Evolutionary conservation across 116 monocot genomes (phyloP).

Genomic region (Zostera marina): DNA sequence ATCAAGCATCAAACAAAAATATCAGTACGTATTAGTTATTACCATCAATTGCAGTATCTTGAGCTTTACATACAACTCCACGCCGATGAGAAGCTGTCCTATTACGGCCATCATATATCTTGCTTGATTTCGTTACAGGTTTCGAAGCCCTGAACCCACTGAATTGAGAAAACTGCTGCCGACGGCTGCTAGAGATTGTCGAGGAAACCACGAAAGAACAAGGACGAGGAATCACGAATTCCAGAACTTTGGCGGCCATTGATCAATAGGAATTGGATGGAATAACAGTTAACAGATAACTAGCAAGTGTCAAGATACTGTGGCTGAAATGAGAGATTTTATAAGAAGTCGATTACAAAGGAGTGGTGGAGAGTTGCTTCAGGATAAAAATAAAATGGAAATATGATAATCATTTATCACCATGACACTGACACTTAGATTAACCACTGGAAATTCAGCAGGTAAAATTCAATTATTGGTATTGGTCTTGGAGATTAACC

Average conservation of each 20-base stretch:
- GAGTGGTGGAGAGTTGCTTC: too few relatives aligned
- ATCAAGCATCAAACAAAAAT: too few relatives aligned
- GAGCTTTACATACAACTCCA: constrained; percentile 22
- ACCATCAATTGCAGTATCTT: constrained; percentile 20
- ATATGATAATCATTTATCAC: too few relatives aligned
- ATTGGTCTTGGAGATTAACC: constrained; percentile 24
- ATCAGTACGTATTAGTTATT: background rate
- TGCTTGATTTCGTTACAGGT: constrained; percentile 2
- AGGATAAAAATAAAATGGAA: too few relatives aligned
- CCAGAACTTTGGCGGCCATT: constrained; percentile 20
- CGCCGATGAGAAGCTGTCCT: constrained; percentile 7
- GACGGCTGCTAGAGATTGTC: background rate
- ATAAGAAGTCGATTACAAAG: too few relatives aligned
- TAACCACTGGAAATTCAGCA: too few relatives aligned
- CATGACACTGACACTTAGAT: too few relatives aligned
- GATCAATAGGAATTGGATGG: background rate
- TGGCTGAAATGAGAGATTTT: too few relatives aligned
- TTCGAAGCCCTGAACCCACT: constrained; percentile 14
- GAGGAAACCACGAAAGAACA: constrained; percentile 1
- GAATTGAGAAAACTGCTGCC: background rate
- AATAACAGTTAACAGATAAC: too few relatives aligned
- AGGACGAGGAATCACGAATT: constrained; percentile 8
- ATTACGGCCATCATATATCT: background rate
- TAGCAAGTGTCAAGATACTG: too few relatives aligned
- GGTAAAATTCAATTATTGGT: too few relatives aligned